Evolutionary conservation across 2,329 filamentous ascomycete species (phyloP).

Genomic region (Talaromyces sp.): DNA sequence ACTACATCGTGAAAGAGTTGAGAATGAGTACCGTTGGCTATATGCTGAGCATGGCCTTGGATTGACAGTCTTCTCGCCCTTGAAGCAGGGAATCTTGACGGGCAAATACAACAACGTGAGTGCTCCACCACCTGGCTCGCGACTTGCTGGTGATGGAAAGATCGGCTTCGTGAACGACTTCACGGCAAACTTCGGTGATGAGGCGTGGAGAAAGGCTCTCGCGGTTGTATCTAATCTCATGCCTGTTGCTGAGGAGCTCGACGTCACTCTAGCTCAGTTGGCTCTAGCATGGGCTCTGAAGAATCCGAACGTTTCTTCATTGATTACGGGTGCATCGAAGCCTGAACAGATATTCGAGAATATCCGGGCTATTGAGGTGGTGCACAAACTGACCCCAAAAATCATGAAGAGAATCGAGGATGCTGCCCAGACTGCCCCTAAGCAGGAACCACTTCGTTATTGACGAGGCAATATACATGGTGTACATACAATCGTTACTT

Average conservation of each 20-base stretch:
- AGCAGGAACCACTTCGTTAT: slow-evolving; percentile 10
- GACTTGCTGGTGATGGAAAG: slow-evolving; percentile 55
- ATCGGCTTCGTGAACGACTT: slow-evolving; percentile 54
- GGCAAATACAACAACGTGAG: slow-evolving; percentile 56
- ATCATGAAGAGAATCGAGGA: slow-evolving; percentile 18
- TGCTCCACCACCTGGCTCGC: slow-evolving; percentile 46
- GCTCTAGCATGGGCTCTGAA: slow-evolving; percentile 58
- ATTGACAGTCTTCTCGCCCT: slow-evolving; percentile 61
- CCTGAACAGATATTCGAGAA: slow-evolving; percentile 46
- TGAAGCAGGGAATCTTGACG: slow-evolving; percentile 60
- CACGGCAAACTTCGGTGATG: slow-evolving; percentile 42
- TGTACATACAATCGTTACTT: neutral
- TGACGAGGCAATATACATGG: neutral
- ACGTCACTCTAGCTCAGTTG: slow-evolving; percentile 56
- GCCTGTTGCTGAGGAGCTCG: slow-evolving; percentile 59
- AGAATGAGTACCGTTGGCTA: slow-evolving; percentile 59
- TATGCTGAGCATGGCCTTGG: slow-evolving; percentile 60
- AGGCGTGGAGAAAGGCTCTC: slow-evolving; percentile 27
- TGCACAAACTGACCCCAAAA: slow-evolving; percentile 18
- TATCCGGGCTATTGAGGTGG: slow-evolving; percentile 26
- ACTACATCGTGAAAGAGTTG: slow-evolving; percentile 59
- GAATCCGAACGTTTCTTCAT: slow-evolving; percentile 53
- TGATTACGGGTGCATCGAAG: slow-evolving; percentile 43
- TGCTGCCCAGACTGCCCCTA: slow-evolving; percentile 7
- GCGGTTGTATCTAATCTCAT: slow-evolving; percentile 47